These are phyloP conservation scores for Chytriomyces sp. DNA, from an alignment of 192 early-diverging fungal species.

Conservation along the genomic window DNA sequence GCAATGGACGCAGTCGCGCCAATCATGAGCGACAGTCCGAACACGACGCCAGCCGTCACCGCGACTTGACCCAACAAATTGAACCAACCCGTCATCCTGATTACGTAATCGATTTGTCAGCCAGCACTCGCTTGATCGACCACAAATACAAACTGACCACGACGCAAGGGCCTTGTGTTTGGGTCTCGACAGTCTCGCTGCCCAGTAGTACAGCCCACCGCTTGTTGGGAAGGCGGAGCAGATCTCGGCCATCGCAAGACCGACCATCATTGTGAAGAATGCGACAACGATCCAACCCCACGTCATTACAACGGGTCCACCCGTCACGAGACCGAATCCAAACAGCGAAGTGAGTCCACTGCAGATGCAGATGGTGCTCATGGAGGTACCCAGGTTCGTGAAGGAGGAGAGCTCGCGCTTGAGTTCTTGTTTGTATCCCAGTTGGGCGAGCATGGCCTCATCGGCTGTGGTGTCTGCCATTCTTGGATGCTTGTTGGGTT, in stretches of 20 bases:
- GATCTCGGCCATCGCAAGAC: conserved; percentile 49
- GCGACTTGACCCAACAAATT: conserved; percentile 48
- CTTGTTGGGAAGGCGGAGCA: conserved; percentile 42
- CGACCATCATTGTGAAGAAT: conserved; percentile 35
- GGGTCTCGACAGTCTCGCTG: conserved; percentile 30
- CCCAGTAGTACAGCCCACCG: conserved; percentile 44
- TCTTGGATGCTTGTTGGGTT: too few relatives aligned
- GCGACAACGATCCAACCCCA: conserved; percentile 47
- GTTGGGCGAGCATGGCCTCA: conserved; percentile 35
- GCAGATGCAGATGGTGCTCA: conserved; percentile 45
- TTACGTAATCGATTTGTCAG: background rate
- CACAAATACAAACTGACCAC: conserved; percentile 11
- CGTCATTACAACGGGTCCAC: conserved; percentile 44
- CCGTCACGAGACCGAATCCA: conserved; percentile 28
- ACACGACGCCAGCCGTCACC: conserved; percentile 27
- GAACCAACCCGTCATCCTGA: conserved; percentile 43
- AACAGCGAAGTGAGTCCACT: conserved; percentile 44
- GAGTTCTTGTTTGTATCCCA: conserved; percentile 53
- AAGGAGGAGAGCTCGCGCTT: conserved; percentile 41
- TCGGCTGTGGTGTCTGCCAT: conserved; percentile 13
- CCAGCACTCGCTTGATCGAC: background rate
- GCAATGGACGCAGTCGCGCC: conserved; percentile 30
- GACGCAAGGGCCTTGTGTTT: conserved; percentile 38
- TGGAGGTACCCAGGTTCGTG: conserved; percentile 39
- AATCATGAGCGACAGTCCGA: conserved; percentile 30